These are phyloP conservation scores for Camillea tinctor DNA, from an alignment of 2,329 filamentous ascomycete genomes.

Conservation along the genomic window DNA sequence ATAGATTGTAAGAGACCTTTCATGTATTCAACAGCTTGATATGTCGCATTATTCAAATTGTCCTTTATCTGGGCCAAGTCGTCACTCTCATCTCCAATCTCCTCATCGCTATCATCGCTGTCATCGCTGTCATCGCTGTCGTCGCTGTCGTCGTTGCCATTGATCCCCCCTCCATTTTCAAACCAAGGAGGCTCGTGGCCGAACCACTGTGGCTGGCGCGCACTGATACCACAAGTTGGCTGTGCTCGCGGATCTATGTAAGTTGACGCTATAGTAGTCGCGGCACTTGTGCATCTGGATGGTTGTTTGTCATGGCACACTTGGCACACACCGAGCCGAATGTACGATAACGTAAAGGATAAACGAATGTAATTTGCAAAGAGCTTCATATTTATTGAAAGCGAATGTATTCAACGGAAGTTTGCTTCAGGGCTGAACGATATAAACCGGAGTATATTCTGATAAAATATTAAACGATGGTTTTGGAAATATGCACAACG, in stretches of 20 bases:
- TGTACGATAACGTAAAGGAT: not conserved
- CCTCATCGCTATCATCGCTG: not conserved
- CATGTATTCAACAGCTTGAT: slow-evolving; percentile 7
- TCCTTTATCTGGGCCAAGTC: not conserved
- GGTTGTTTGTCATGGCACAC: not conserved
- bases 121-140: not conserved
- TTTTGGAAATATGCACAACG: not conserved
- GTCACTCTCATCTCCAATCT: not conserved
- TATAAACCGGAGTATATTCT: not conserved
- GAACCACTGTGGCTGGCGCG: not conserved
- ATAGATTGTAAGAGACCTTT: slow-evolving; percentile 1
- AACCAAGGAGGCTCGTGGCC: not conserved
- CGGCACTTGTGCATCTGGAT: not conserved
- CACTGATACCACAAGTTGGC: not conserved
- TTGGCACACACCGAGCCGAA: not conserved
- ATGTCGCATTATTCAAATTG: slow-evolving; percentile 6
- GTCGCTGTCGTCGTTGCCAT: too few species aligned
- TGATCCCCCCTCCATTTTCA: not conserved
- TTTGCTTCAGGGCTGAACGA: not conserved
- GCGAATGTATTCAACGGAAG: not conserved
- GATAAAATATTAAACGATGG: not conserved
- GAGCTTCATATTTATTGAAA: not conserved
- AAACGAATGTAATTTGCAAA: not conserved
- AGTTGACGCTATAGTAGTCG: not conserved
- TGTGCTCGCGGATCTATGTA: not conserved